phyloP scores from a whole-genome alignment of 768 basidiomycete genomes.

The Macrolepiota dolichaula region DNA sequence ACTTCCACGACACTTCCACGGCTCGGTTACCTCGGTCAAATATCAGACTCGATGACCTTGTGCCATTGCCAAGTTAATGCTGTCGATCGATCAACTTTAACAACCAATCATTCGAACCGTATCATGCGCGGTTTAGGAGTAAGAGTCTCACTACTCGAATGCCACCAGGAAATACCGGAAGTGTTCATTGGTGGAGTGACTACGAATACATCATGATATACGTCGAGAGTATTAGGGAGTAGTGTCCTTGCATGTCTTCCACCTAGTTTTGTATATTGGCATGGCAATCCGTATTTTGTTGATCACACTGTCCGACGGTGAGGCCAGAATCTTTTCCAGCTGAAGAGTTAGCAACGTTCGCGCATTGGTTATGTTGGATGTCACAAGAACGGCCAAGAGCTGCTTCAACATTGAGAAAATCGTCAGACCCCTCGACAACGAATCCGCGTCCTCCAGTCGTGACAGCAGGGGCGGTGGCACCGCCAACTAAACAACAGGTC shows the following conservation, averaged over 20 bases:
- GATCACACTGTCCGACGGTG: constrained; percentile 35
- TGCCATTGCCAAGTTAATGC: too few species aligned
- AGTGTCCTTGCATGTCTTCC: background rate
- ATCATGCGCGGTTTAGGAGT: too few species aligned
- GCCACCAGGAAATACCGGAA: background rate
- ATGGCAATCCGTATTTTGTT: constrained; percentile 31
- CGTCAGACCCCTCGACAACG: constrained; percentile 37
- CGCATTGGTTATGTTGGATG: constrained; percentile 54
- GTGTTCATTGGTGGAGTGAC: background rate
- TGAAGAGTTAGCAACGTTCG: constrained; percentile 46
- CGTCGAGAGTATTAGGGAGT: background rate
- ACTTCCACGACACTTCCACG: too few species aligned
- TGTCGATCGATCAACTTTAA: too few species aligned
- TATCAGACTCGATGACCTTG: too few species aligned
- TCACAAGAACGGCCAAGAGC: constrained; percentile 59
- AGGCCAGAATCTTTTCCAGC: constrained; percentile 32
- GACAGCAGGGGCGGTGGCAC: constrained; percentile 40
- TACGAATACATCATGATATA: background rate
- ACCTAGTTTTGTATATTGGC: constrained; percentile 17
- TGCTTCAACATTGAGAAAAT: constrained; percentile 44
- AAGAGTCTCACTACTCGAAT: background rate
- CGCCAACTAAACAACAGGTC: constrained; percentile 33
- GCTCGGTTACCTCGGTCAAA: too few species aligned
- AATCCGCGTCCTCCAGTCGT: constrained; percentile 45
- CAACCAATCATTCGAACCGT: too few species aligned